Percentiles rank a stretch among this genome's conserved stretches.
These are phyloP conservation scores for Trichopus zeylanicus DNA, from an alignment of 116 monocot genomes.

Conservation along the genomic window DNA sequence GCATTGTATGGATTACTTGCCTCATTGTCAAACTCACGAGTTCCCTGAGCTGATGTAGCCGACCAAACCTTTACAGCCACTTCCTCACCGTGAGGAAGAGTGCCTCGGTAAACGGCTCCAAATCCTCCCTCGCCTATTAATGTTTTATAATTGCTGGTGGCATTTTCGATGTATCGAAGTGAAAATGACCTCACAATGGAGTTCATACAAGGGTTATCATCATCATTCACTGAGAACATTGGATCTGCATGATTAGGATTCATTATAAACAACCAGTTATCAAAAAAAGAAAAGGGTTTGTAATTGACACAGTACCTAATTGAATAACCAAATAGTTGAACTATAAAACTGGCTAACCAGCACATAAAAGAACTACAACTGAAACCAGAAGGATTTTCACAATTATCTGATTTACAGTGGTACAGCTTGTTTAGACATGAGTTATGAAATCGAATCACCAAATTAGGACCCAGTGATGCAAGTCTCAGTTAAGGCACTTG, in stretches of 20 bases:
- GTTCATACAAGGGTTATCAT: conserved; percentile 8
- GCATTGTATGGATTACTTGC: conserved; percentile 10
- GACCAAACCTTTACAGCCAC: conserved; percentile 69
- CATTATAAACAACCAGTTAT: too few species aligned
- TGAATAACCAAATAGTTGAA: too few species aligned
- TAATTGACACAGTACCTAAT: too few species aligned
- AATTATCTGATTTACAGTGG: too few species aligned
- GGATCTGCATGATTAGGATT: conserved; percentile 29
- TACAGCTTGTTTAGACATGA: too few species aligned
- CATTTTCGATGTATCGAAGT: conserved; percentile 29
- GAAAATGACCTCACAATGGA: conserved; percentile 28
- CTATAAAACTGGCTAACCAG: too few species aligned
- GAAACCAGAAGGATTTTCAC: too few species aligned
- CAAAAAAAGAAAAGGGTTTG: too few species aligned
- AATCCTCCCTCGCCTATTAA: conserved; percentile 61
- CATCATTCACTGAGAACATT: conserved; percentile 19
- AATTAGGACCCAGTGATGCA: too few species aligned
- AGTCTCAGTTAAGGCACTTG: too few species aligned
- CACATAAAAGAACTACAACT: too few species aligned
- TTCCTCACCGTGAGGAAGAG: conserved; percentile 43
- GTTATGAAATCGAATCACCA: too few species aligned
- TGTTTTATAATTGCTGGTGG: conserved; percentile 37
- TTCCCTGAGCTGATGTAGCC: conserved; percentile 52
- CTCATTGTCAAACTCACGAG: conserved; percentile 68
- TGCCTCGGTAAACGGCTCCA: conserved; percentile 56